Conservation (phyloP, 2,329 filamentous ascomycete genomes). For the Colletotrichum noveboracense region DNA sequence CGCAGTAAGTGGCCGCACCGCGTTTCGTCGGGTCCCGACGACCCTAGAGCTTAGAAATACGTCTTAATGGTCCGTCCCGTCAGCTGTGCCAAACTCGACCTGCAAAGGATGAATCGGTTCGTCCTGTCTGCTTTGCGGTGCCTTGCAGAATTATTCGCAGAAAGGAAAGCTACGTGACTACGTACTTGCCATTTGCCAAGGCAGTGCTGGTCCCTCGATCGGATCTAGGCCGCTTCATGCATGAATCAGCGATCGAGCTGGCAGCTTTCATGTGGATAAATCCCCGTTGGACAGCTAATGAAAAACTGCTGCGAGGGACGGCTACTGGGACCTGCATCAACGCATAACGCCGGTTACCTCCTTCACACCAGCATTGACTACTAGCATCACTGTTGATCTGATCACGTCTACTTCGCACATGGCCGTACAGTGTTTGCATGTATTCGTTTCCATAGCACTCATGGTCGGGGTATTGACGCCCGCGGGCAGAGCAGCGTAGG, state of each 20-base stretch:
- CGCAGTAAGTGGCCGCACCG: not conserved
- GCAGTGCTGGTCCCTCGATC: not conserved
- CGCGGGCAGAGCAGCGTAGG: not conserved
- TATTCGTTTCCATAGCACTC: slow-evolving; percentile 14
- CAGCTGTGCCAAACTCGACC: not conserved
- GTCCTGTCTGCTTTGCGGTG: not conserved
- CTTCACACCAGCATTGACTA: not conserved
- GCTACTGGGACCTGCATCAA: not conserved
- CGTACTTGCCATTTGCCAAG: not conserved
- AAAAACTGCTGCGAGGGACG: not conserved
- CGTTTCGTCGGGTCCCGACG: not conserved
- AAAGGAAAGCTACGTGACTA: not conserved
- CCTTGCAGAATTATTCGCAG: not conserved
- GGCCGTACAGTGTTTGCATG: not conserved
- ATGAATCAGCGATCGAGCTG: not conserved
- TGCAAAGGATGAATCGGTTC: not conserved
- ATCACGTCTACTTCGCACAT: not conserved
- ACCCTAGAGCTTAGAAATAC: not conserved
- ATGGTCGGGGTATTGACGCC: not conserved
- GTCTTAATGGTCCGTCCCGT: not conserved
- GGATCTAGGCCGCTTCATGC: not conserved
- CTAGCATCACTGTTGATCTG: not conserved
- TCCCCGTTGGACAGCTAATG: not conserved
- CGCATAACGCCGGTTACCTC: not conserved
- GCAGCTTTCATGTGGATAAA: not conserved